A percentile compares a stretch with the other conserved stretches of the same genome.
Conservation (phyloP, 495 filamentous ascomycete genomes). For the Neurospora cerealis region DNA sequence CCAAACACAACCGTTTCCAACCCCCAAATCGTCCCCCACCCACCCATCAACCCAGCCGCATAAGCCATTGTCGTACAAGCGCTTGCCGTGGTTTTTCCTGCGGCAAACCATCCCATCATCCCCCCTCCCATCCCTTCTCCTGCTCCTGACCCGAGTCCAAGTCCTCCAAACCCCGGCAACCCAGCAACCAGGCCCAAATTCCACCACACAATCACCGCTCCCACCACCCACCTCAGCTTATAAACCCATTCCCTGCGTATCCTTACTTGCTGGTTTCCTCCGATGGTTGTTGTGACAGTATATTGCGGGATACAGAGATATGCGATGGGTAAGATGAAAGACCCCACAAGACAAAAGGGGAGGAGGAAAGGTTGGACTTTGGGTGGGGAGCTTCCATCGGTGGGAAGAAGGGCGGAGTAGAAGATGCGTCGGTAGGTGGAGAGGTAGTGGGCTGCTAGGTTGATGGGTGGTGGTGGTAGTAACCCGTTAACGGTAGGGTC, state of each 20-base stretch:
- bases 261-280: neutral
- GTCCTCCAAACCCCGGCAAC: neutral
- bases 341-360: constrained; percentile 41
- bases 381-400: constrained; percentile 4
- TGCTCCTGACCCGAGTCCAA: no score
- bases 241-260: constrained; percentile 36
- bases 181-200: constrained; percentile 31
- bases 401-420: constrained; percentile 11
- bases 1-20: constrained; percentile 52
- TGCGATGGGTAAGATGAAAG: constrained; percentile 39
- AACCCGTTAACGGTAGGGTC: no score
- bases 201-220: constrained; percentile 28
- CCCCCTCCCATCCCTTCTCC: neutral
- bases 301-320: constrained; percentile 51
- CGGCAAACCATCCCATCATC: neutral
- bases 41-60: constrained; percentile 52
- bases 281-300: neutral
- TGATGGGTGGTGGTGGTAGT: neutral
- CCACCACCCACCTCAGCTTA: constrained; percentile 42
- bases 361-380: constrained; percentile 42
- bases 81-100: constrained; percentile 33
- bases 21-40: constrained; percentile 60
- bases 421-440: constrained; percentile 7
- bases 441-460: constrained; percentile 7
- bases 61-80: constrained; percentile 53